phyloP scores from a whole-genome alignment of 73 alveolate genomes.

The Blepharisma stoltei region DNA sequence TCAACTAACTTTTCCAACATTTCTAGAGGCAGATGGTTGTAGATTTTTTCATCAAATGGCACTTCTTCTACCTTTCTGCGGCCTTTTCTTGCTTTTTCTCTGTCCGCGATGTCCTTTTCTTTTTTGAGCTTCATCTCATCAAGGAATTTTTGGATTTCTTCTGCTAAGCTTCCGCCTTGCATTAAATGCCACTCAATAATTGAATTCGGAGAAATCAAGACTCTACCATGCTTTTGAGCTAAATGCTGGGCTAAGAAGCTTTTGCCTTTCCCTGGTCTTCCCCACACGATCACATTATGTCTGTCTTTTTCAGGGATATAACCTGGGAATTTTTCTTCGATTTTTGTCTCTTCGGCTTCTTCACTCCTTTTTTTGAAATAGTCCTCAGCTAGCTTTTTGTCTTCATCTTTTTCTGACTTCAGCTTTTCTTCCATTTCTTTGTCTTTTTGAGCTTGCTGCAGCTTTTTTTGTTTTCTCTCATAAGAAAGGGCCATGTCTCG shows the following conservation, averaged over 20 bases:
- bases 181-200: constrained; percentile 64
- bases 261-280: constrained; percentile 93
- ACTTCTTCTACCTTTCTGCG: constrained; percentile 85
- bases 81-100: constrained; percentile 90
- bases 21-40: constrained; percentile 80
- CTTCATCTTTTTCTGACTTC: constrained; percentile 66
- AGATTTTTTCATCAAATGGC: constrained; percentile 79
- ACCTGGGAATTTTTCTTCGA: constrained; percentile 52
- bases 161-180: constrained; percentile 62
- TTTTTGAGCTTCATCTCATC: constrained; percentile 80
- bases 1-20: constrained; percentile 72
- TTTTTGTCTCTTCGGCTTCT: constrained; percentile 66
- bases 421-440: constrained; percentile 70
- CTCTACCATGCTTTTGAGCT: constrained; percentile 87
- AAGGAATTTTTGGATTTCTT: constrained; percentile 71
- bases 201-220: constrained; percentile 73
- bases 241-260: constrained; percentile 84
- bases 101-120: constrained; percentile 79
- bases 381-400: constrained; percentile 56
- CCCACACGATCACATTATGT: constrained; percentile 78
- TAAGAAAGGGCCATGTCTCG: constrained; percentile 66
- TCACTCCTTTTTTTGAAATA: constrained; percentile 35
- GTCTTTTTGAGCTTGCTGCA: constrained; percentile 69
- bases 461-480: constrained; percentile 79
- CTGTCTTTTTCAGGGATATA: constrained; percentile 79